These are phyloP conservation scores for Chalciporus pseudorubinellus DNA, from an alignment of 768 basidiomycete species.

Conservation along the genomic window DNA sequence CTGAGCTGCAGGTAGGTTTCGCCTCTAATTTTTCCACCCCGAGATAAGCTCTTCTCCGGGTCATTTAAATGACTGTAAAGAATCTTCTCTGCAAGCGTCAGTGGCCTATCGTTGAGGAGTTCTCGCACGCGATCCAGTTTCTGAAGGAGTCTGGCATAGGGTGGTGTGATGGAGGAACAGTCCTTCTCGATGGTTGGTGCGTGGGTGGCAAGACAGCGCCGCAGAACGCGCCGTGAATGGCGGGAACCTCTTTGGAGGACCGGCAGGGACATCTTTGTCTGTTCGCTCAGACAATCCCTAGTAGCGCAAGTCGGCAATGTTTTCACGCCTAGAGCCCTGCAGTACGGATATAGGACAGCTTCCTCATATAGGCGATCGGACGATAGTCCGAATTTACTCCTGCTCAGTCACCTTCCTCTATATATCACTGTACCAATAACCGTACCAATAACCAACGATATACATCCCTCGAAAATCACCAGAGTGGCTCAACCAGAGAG, in stretches of 20 bases:
- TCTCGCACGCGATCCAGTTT: constrained; percentile 70
- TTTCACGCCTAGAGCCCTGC: not conserved
- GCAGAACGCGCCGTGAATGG: constrained; percentile 20
- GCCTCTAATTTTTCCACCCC: constrained; percentile 72
- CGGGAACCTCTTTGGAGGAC: constrained; percentile 18
- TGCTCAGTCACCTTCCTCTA: too few relatives aligned
- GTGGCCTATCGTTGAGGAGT: constrained; percentile 67
- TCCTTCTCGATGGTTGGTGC: constrained; percentile 48
- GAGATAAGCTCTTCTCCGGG: constrained; percentile 66
- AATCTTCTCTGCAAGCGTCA: constrained; percentile 97
- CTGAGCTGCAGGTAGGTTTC: constrained; percentile 86
- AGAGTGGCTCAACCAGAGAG: constrained; percentile 48
- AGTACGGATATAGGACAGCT: not conserved
- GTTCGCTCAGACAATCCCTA: not conserved
- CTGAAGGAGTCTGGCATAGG: constrained; percentile 67
- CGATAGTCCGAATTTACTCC: too few relatives aligned
- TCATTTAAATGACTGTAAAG: constrained; percentile 89
- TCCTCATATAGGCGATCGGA: constrained; percentile 5
- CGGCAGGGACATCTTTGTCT: constrained; percentile 19
- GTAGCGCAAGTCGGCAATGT: not conserved
- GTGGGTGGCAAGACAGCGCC: constrained; percentile 39
- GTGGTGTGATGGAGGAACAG: constrained; percentile 78
- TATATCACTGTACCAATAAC: too few relatives aligned
- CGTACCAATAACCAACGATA: not conserved
- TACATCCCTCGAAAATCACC: constrained; percentile 44